These are phyloP conservation scores for Fraxinus xanthoxyloides DNA, from an alignment of 305 asterid species.

Conservation along the genomic window DNA sequence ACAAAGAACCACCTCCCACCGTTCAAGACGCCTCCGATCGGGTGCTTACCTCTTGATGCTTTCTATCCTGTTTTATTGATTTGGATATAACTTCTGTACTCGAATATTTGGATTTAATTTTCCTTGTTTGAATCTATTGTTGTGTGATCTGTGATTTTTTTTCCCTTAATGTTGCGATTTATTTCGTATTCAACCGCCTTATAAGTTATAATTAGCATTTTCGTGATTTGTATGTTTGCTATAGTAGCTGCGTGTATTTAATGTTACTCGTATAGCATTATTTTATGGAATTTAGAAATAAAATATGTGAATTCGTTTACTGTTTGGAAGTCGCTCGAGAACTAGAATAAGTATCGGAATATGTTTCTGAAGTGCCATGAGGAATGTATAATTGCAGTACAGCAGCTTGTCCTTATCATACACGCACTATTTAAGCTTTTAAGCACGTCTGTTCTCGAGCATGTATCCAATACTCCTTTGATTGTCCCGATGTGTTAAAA, in stretches of 20 bases:
- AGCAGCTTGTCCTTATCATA: background rate
- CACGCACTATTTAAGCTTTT: background rate
- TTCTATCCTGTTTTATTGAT: background rate
- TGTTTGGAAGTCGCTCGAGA: background rate
- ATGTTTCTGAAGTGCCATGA: background rate
- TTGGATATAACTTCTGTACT: background rate
- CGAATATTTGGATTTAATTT: background rate
- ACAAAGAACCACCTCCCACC: conserved; percentile 88
- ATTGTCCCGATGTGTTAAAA: background rate
- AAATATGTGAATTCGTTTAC: background rate
- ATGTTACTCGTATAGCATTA: background rate
- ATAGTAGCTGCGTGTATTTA: background rate
- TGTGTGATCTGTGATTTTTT: background rate
- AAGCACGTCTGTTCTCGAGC: background rate
- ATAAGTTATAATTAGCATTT: background rate
- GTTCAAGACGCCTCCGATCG: conserved; percentile 84
- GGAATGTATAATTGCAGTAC: background rate
- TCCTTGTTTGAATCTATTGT: background rate
- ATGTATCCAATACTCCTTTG: background rate
- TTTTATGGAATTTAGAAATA: background rate
- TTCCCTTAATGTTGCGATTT: background rate
- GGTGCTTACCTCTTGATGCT: conserved; percentile 31
- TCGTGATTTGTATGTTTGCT: background rate
- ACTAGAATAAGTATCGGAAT: background rate
- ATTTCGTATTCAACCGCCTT: background rate